Percentiles rank a stretch among this genome's conserved stretches.
phyloP scores from a whole-genome alignment of 148 eudicot species.

The Chenopodium suecicum region DNA sequence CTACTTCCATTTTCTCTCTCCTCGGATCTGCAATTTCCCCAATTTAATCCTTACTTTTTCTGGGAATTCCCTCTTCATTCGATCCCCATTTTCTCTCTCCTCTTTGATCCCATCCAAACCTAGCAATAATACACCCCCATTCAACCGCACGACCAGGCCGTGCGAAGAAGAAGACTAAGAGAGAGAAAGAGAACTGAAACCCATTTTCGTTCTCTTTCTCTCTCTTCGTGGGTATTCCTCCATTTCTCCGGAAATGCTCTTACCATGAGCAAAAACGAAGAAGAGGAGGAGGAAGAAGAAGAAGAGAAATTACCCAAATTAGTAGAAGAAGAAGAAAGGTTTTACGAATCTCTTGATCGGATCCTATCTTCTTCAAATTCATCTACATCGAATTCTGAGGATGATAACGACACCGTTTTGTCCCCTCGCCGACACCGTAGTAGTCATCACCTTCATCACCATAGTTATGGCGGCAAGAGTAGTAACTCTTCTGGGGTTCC shows the following conservation, averaged over 20 bases:
- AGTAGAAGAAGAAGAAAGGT: slow-evolving; percentile 12
- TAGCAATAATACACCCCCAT: not conserved
- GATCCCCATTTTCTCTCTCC: not conserved
- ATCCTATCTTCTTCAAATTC: slow-evolving; percentile 53
- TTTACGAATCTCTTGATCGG: slow-evolving; percentile 34
- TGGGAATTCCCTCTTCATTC: not conserved
- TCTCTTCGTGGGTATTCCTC: slow-evolving; percentile 17
- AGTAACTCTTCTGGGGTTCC: slow-evolving; percentile 14
- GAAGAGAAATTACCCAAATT: not conserved
- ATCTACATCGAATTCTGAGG: slow-evolving; percentile 51
- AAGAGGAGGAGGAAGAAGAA: slow-evolving; percentile 17
- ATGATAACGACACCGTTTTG: slow-evolving; percentile 38
- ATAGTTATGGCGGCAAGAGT: slow-evolving; percentile 4
- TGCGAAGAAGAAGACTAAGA: not conserved
- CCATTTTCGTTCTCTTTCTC: slow-evolving; percentile 19
- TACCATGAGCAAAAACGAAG: slow-evolving; percentile 31
- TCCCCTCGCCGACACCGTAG: slow-evolving; percentile 17
- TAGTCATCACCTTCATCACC: slow-evolving; percentile 8
- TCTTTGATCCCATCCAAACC: slow-evolving; percentile 14
- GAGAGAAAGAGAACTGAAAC: slow-evolving; percentile 8
- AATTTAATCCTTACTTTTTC: not conserved
- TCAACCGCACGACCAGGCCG: not conserved
- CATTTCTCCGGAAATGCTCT: slow-evolving; percentile 21
- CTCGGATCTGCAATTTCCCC: slow-evolving; percentile 21
- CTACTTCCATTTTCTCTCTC: slow-evolving; percentile 15